These are phyloP conservation scores for Fomitopsis palustris DNA, from an alignment of 1,284 basidiomycete genomes.

Conservation along the genomic window DNA sequence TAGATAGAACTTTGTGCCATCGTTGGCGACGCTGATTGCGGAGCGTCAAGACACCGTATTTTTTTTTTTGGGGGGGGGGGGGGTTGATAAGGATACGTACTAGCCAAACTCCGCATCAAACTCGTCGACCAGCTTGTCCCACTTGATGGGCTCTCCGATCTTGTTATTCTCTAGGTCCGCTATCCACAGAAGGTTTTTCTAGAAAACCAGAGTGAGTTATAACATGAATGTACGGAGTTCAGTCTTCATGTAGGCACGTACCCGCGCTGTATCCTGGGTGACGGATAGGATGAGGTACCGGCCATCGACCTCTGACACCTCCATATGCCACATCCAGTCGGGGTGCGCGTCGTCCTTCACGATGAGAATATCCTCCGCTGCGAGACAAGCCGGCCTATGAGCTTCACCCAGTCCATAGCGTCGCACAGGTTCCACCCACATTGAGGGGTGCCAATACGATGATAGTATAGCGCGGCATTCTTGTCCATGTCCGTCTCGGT, in stretches of 20 bases:
- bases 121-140: constrained; percentile 65
- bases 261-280: constrained; percentile 62
- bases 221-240: neutral
- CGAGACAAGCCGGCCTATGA: neutral
- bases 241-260: constrained; percentile 25
- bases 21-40: constrained; percentile 55
- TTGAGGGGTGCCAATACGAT: constrained; percentile 66
- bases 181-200: constrained; percentile 78
- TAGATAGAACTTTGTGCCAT: constrained; percentile 64
- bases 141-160: constrained; percentile 62
- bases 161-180: constrained; percentile 57
- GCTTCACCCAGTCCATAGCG: neutral
- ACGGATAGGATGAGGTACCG: constrained; percentile 60
- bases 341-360: constrained; percentile 61
- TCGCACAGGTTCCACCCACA: constrained; percentile 36
- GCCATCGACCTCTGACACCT: constrained; percentile 57
- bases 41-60: neutral
- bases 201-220: neutral
- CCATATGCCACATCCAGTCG: constrained; percentile 61
- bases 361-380: constrained; percentile 69
- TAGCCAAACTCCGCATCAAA: constrained; percentile 61
- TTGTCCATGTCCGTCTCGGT: constrained; percentile 63
- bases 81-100: too few relatives aligned
- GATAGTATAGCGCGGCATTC: constrained; percentile 76
- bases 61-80: too few relatives aligned